These are phyloP conservation scores for Rhodotorula sphaerocarpa DNA, from an alignment of 768 basidiomycete species.

Conservation along the genomic window DNA sequence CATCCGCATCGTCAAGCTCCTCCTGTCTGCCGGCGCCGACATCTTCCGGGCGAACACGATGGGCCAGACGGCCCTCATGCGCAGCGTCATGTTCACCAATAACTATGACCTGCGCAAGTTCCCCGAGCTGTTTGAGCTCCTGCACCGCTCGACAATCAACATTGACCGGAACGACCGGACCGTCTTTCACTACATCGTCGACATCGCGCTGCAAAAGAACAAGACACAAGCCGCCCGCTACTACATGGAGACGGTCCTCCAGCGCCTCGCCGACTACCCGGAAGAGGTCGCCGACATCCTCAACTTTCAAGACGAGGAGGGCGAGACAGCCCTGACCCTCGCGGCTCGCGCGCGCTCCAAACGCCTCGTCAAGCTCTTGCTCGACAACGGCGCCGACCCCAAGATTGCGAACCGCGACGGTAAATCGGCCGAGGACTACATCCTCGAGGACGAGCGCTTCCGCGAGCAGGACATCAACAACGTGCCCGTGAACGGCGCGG, in stretches of 20 bases:
- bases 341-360: constrained; percentile 92
- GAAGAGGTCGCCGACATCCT: constrained; percentile 94
- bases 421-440: constrained; percentile 96
- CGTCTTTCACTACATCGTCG: constrained; percentile 95
- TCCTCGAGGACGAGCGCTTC: constrained; percentile 95
- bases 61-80: constrained; percentile 96
- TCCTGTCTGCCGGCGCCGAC: constrained; percentile 87
- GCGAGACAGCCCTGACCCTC: constrained; percentile 93
- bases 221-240: constrained; percentile 97
- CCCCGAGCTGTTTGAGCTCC: constrained; percentile 87
- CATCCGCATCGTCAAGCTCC: constrained; percentile 84
- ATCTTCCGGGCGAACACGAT: constrained; percentile 94
- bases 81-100: constrained; percentile 98
- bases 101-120: constrained; percentile 99
- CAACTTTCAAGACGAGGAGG: constrained; percentile 98
- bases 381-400: constrained; percentile 93
- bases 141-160: constrained; percentile 96
- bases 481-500: not conserved
- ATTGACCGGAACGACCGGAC: constrained; percentile 97
- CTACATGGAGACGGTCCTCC: constrained; percentile 94
- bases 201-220: constrained; percentile 92
- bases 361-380: constrained; percentile 84
- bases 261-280: constrained; percentile 80
- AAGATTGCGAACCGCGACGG: constrained; percentile 89
- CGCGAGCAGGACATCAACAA: constrained; percentile 43